Evolutionary conservation across 2,329 filamentous ascomycete genomes (phyloP), one percentile per base, ranked within the genome.

Genomic region (Botrytis paeoniae): DNA sequence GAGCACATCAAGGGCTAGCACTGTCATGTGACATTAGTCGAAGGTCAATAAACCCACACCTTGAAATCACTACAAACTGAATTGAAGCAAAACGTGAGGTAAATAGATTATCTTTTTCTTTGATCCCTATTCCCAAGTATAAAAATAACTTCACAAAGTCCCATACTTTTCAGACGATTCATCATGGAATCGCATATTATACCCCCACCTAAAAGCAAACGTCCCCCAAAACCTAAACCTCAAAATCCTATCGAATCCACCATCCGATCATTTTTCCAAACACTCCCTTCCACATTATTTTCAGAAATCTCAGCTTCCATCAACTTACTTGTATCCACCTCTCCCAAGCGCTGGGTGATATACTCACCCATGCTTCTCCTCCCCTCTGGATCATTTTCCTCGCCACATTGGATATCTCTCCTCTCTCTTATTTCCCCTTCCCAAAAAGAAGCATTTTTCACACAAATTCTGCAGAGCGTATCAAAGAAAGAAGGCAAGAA

Each of bases 341-440:
- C 76, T 3, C 89, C 89, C 0, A 89, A 87, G 76, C 82, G 89
- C 75, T 91, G 88, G 84, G 86, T 86, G 0, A 82, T 87, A 20
- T 91, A 91, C 77, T 86, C 87, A 72, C 88, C 89, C 16, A 87
- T 91, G 85, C 85, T 86, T 7, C 83, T 91, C 25, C 83, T 91
- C 1, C 88, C 89, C 0, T 84, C 86, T 0, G 88, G 88, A 39
- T 88, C 88, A 76, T 90, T 91, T 81, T 87, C 86, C 77, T 76
- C 2, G 62, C 74, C 5, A 68, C 85, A 2, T 69, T 76, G 65
- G 75, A 60, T 16, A 16, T 75, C 1, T 74, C 79, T 45, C 12
- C 29, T 68, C 10, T 54, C 68, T 7, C 68, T 43, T 16, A 12
- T 74, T 37, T 35, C 57, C 12, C 12, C 43, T 5, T 41, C 51